Conservation (phyloP, 192 early-diverging fungal species). For the Anaeromyces robustus region DNA sequence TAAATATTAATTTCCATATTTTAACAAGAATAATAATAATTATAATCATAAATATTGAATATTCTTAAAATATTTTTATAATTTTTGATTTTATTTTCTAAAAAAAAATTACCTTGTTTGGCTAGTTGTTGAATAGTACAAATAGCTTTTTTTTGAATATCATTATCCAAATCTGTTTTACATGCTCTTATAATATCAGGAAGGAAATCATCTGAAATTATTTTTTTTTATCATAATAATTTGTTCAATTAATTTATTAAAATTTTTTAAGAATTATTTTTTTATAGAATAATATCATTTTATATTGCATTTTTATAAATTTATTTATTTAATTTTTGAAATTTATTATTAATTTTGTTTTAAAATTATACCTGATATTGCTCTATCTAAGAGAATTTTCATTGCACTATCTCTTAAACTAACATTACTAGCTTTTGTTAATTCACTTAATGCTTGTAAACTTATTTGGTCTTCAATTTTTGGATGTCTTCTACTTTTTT, state of each 20-base stretch:
- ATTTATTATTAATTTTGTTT: no score
- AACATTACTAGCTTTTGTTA: neutral
- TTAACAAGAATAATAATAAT: neutral
- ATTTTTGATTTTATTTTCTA: neutral
- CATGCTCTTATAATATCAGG: slow-evolving; percentile 36
- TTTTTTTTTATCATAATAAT: no score
- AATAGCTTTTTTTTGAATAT: slow-evolving; percentile 34
- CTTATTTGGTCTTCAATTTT: neutral
- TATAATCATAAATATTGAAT: neutral
- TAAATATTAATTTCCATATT: no score
- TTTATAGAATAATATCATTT: no score
- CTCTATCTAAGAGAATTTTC: neutral
- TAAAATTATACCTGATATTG: neutral
- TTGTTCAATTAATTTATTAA: no score
- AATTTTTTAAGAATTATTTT: no score
- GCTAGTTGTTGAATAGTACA: slow-evolving; percentile 51
- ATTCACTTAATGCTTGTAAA: neutral
- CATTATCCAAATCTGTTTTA: slow-evolving; percentile 20
- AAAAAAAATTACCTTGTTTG: slow-evolving; percentile 24
- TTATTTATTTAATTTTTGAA: no score
- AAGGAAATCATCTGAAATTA: slow-evolving; percentile 29
- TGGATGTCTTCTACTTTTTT: neutral
- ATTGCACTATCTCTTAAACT: neutral
- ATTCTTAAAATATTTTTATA: neutral
- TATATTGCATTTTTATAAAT: no score